Evolutionary conservation across 306 rosid species (phyloP), one percentile per base, ranked within the genome.

Genomic region (Trichosanthes truncata): DNA sequence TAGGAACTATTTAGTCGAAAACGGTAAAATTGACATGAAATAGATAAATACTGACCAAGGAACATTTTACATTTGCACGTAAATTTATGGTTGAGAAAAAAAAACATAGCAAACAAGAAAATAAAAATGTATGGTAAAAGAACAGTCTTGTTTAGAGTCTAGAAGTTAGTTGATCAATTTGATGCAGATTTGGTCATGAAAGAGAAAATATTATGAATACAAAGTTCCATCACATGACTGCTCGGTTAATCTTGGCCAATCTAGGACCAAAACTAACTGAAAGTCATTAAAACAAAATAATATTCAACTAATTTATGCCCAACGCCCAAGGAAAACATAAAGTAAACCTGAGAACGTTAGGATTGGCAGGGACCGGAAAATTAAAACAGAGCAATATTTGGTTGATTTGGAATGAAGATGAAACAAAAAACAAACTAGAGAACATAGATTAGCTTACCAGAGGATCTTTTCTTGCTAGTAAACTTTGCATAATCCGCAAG

Each of bases 401-500:
- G 40, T 73, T 26, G 2, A 6, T 73, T 45, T 1, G 41, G 23
- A 11, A 41, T 26, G 57, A 9, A 17, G 41, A 53, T 18, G 69
- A 41, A 77, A 55, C 49, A 38, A 55, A 46, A 77, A 25, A 57
- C 33, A 77, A 77, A 77, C 21, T 12, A 56, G 51, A 53, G 21
- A 35, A 35, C 4, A 36, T 35, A 21, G 63, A 59, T n/a, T 14
- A 56, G 51, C 85, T 85, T 88, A 92, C 93, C 86, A 62, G 86
- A 78, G 56, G 83, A 83, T 80, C 48, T 65, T 78, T 77, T 88
- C 61, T 78, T 86, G 88, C 86, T 83, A 76, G 82, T 68, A 84
- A 96, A 90, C 43, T 87, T 93, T 48, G 99, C 88, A 84, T 83
- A 93, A 79, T 96, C 97, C 33, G 90, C 91, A 49, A 93, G 87